A percentile compares a stretch with the other conserved stretches of the same genome.
These are phyloP conservation scores for Asterionellopsis glacialis DNA, from an alignment of 108 stramenopile genomes.

Conservation along the genomic window DNA sequence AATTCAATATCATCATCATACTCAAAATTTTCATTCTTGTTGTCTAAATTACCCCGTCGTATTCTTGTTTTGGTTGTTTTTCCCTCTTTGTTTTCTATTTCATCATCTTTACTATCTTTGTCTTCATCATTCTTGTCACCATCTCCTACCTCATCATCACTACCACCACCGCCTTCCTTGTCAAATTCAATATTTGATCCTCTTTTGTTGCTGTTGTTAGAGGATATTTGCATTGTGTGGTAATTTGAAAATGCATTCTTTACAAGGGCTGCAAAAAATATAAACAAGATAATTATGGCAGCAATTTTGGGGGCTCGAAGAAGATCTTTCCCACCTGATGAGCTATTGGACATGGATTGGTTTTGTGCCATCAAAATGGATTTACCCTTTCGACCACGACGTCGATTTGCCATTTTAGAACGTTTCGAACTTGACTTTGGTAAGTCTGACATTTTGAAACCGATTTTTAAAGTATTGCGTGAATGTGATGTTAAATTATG, in stretches of 20 bases:
- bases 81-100: neutral
- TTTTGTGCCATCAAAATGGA: no score
- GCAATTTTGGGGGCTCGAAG: constrained; percentile 1
- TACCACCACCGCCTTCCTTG: neutral
- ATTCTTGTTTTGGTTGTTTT: neutral
- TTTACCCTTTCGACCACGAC: no score
- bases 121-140: neutral
- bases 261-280: neutral
- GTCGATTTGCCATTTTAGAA: no score
- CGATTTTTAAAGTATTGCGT: no score
- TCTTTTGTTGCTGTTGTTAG: no score
- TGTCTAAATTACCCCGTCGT: neutral
- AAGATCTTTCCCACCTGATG: neutral
- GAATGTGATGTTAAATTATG: no score
- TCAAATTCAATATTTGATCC: no score
- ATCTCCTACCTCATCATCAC: neutral
- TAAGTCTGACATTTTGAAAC: no score
- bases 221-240: neutral
- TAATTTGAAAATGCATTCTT: neutral
- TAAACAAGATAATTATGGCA: neutral
- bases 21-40: neutral
- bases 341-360: no score
- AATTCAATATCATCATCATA: neutral
- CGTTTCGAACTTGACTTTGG: no score
- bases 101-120: neutral